Evolutionary conservation across 108 stramenopile genomes (phyloP), one percentile per base, ranked within the genome.

Genomic region (Fragilaria crotonensis): DNA sequence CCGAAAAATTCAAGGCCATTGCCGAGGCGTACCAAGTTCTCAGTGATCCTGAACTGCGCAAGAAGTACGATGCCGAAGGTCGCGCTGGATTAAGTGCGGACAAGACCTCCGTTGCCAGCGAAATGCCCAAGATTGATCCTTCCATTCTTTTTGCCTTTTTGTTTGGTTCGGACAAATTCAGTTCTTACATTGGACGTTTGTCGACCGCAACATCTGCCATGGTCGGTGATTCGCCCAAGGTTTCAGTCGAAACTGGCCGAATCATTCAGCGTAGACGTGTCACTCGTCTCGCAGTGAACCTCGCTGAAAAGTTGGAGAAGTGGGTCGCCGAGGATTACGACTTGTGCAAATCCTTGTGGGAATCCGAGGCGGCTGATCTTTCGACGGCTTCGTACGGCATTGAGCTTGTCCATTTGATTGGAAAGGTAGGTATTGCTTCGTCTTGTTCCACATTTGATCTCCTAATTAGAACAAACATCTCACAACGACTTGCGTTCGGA

Each of bases 1-100:
- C 77, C 1, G 79, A 87, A 4, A 87, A 72, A 45, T 93, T 93
- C 78, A 84, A 87, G 57, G 64, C 81, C 19, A 68, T 85, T 47
- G 72, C 87, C 18, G 87, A 87, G 54, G 91, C 88, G 0, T 93
- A 89, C 54, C 87, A 89, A 64, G 86, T 93, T 0, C 67, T 89
- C 26, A 75, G 74, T 5, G 84, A 90, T 72, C 84, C 83, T 17
- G 47, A 73, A 33, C 56, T 84, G 4, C 81, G 88, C 19, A 22
- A 48, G 4, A 74, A 62, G 46, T 93, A 88, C 49, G 84, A 93
- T 52, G 54, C 31, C 30, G 78, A 78, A 20, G 85, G 85, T 26
- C 57, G 64, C 47, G 77, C 65, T 23, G 88, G 66, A 51, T 48
- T 85, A 20, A 70, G 71, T 25, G 72, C 77, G 3, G 87, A 88